Percentiles rank a stretch among this genome's conserved stretches.
phyloP scores from a whole-genome alignment of 768 basidiomycete species.

The Xerocomellus dryophilus region DNA sequence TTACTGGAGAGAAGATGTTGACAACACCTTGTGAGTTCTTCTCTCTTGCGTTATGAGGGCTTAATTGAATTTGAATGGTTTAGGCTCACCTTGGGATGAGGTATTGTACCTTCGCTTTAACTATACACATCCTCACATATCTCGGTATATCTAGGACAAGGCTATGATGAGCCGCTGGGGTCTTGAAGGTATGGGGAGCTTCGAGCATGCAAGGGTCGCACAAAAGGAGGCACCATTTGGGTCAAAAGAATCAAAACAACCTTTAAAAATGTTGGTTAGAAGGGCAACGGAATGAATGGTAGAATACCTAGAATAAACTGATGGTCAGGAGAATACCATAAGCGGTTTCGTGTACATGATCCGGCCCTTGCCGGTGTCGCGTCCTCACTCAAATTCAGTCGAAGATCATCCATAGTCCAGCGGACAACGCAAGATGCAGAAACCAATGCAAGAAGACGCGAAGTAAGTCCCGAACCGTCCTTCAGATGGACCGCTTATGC shows the following conservation, averaged over 20 bases:
- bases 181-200: slow-evolving; percentile 85
- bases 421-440: slow-evolving; percentile 22
- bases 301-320: background rate
- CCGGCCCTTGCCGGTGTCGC: slow-evolving; percentile 27
- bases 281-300: background rate
- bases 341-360: background rate
- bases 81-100: slow-evolving; percentile 94
- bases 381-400: background rate
- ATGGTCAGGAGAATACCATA: background rate
- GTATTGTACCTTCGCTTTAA: slow-evolving; percentile 33
- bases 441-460: slow-evolving; percentile 31
- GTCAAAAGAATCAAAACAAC: background rate
- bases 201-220: slow-evolving; percentile 67
- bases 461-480: slow-evolving; percentile 21
- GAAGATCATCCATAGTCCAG: too few species aligned
- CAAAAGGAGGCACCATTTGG: slow-evolving; percentile 45
- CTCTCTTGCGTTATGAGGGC: background rate
- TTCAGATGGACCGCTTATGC: slow-evolving; percentile 6
- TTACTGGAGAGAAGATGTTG: slow-evolving; percentile 97
- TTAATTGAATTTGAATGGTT: slow-evolving; percentile 7
- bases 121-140: background rate
- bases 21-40: slow-evolving; percentile 84
- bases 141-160: slow-evolving; percentile 60
- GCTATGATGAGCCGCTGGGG: slow-evolving; percentile 94
- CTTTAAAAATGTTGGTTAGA: background rate